Evolutionary conservation across 169 alveolate genomes (phyloP).

Genomic region (Plasmodium cynomolgi): DNA sequence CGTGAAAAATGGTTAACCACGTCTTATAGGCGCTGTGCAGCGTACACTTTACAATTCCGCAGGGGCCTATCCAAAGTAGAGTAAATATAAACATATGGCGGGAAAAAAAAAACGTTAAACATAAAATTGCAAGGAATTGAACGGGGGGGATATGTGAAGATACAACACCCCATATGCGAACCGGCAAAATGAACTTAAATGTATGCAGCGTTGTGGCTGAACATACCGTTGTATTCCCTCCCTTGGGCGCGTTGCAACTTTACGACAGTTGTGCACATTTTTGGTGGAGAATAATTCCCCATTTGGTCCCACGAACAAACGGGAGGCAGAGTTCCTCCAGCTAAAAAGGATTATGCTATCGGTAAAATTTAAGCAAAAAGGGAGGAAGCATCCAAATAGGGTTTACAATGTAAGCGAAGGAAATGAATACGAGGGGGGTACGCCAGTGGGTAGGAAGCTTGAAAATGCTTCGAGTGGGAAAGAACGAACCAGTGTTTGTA

Average conservation of each 20-base stretch:
- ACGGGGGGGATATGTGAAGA: neutral
- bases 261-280: neutral
- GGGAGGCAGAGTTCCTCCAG: neutral
- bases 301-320: neutral
- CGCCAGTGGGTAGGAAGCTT: neutral
- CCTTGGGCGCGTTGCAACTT: neutral
- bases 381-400: neutral
- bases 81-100: neutral
- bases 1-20: neutral
- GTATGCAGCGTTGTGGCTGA: neutral
- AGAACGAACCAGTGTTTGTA: neutral
- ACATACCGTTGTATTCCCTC: neutral
- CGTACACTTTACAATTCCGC: neutral
- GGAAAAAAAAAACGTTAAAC: neutral
- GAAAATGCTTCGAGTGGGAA: neutral
- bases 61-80: neutral
- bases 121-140: neutral
- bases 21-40: neutral
- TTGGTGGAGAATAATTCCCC: neutral
- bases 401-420: neutral
- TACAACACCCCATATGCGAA: neutral
- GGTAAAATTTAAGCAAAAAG: neutral
- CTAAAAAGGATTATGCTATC: neutral
- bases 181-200: neutral
- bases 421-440: neutral